Percentiles rank a stretch among this genome's conserved stretches.
These are phyloP conservation scores for Adiantum capillusveneris DNA, from an alignment of 75 land plant genomes.

Conservation along the genomic window DNA sequence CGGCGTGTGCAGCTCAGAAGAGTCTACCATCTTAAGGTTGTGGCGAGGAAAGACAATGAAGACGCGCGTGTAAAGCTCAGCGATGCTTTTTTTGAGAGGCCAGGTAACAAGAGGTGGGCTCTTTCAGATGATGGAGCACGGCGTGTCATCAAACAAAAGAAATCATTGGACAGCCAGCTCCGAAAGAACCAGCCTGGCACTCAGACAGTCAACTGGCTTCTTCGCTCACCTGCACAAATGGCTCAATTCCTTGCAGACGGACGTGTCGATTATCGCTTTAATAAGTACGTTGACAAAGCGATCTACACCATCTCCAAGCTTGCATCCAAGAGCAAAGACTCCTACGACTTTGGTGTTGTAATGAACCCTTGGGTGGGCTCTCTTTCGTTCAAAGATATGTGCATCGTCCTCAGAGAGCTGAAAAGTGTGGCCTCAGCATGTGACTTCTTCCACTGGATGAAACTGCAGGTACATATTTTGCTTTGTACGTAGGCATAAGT, in stretches of 20 bases:
- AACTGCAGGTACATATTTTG: conserved; percentile 66
- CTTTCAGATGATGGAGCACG: conserved; percentile 24
- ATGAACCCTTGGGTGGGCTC: conserved; percentile 56
- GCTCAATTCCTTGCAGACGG: conserved; percentile 49
- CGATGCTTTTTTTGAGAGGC: too few species aligned
- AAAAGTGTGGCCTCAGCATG: conserved; percentile 67
- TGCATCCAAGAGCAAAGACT: conserved; percentile 33
- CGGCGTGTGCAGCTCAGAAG: too few species aligned
- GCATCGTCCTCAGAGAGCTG: conserved; percentile 87
- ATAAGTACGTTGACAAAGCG: conserved; percentile 67
- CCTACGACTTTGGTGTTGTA: conserved; percentile 66
- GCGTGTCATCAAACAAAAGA: conserved; percentile 42
- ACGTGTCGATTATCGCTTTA: conserved; percentile 47
- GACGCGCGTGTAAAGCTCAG: too few species aligned
- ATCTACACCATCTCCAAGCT: conserved; percentile 49
- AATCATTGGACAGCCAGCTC: conserved; percentile 42
- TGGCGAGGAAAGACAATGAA: too few species aligned
- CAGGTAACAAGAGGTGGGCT: conserved; percentile 13
- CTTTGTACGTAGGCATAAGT: too few species aligned
- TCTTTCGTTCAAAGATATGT: conserved; percentile 81
- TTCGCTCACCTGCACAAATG: conserved; percentile 74
- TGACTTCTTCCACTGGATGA: conserved; percentile 96
- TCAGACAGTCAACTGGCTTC: conserved; percentile 52
- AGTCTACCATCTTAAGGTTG: too few species aligned
- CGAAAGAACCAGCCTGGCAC: conserved; percentile 50